Conservation (phyloP, 495 filamentous ascomycete genomes). For the Symbiotaphrina buchneri region DNA sequence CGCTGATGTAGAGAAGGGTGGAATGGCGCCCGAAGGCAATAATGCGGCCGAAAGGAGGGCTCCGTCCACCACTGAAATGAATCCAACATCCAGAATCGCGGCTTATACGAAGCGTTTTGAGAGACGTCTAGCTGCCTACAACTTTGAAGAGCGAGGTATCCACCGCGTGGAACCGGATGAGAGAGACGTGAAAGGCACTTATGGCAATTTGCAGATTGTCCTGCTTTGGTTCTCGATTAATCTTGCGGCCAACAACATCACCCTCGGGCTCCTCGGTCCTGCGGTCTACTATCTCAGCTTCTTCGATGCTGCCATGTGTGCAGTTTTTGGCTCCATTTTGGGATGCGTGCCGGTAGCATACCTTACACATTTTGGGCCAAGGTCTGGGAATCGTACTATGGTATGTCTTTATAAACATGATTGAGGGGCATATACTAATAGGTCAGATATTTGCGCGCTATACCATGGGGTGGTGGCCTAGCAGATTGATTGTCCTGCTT, state of each 20-base stretch:
- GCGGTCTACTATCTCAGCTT: slow-evolving; percentile 47
- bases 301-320: slow-evolving; percentile 37
- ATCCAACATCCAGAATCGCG: too few species aligned
- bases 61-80: too few species aligned
- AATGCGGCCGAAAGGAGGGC: too few species aligned
- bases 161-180: slow-evolving; percentile 36
- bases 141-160: slow-evolving; percentile 51
- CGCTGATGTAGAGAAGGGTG: slow-evolving; percentile 7
- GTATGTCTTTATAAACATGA: slow-evolving; percentile 15
- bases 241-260: slow-evolving; percentile 53
- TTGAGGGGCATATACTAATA: neutral
- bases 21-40: slow-evolving; percentile 1
- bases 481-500: slow-evolving; percentile 46
- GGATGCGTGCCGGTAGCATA: slow-evolving; percentile 38
- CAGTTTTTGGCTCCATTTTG: slow-evolving; percentile 36
- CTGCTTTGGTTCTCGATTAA: slow-evolving; percentile 60
- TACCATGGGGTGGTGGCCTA: slow-evolving; percentile 64
- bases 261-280: slow-evolving; percentile 50
- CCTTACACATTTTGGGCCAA: slow-evolving; percentile 51
- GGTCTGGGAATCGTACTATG: slow-evolving; percentile 49
- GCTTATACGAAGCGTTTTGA: too few species aligned
- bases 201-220: slow-evolving; percentile 42
- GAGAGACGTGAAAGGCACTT: slow-evolving; percentile 30
- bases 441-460: slow-evolving; percentile 41
- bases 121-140: too few species aligned